Percentiles rank a stretch among this genome's conserved stretches.
These are phyloP conservation scores for Solanum appendiculatum DNA, from an alignment of 257 asterid genomes.

Conservation along the genomic window DNA sequence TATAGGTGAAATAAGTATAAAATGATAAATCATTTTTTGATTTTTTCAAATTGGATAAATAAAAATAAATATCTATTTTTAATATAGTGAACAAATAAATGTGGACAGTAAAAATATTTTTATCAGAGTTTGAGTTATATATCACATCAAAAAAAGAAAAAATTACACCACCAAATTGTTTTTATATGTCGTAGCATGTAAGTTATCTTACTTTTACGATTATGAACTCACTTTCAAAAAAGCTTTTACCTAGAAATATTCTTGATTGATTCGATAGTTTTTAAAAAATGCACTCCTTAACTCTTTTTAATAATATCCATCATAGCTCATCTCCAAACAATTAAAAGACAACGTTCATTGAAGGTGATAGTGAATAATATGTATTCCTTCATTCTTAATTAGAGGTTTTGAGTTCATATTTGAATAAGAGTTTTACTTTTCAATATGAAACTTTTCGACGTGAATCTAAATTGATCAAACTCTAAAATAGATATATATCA, in stretches of 20 bases:
- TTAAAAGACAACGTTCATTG: too few species aligned
- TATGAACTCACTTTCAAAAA: not conserved
- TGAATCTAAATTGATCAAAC: not conserved
- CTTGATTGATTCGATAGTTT: not conserved
- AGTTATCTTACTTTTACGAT: not conserved
- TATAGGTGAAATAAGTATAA: not conserved
- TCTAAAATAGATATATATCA: too few species aligned
- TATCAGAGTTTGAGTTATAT: not conserved
- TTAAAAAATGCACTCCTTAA: not conserved
- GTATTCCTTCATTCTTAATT: too few species aligned
- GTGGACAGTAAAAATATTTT: too few species aligned
- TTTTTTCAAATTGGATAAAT: too few species aligned
- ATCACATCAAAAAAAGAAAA: not conserved
- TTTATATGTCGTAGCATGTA: not conserved
- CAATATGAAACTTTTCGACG: fast-evolving
- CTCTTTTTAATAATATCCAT: too few species aligned
- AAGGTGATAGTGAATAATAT: not conserved
- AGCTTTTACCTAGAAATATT: not conserved
- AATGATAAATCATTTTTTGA: not conserved
- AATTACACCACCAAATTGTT: too few species aligned
- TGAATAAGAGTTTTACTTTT: too few species aligned
- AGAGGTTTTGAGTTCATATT: too few species aligned
- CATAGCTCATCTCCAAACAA: not conserved
- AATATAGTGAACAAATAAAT: too few species aligned
- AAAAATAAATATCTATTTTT: too few species aligned